Percentiles rank a stretch among this genome's conserved stretches.
These are phyloP conservation scores for Trametes pubescens DNA, from an alignment of 1,284 basidiomycete genomes.

Conservation along the genomic window DNA sequence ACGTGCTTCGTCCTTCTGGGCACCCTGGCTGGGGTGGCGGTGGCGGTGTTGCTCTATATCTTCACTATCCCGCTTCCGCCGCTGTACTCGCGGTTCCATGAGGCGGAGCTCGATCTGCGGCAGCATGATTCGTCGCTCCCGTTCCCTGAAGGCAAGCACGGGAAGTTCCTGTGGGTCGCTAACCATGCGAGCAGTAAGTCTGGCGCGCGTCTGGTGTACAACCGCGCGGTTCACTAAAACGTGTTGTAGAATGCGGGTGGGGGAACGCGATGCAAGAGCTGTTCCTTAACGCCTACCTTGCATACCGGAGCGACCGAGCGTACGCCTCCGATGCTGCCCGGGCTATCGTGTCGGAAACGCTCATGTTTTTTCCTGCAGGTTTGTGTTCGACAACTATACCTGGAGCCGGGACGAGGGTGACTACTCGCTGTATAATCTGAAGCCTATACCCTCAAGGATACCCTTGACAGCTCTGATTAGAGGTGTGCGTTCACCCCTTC, in stretches of 20 bases:
- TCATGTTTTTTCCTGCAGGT: slow-evolving; percentile 35
- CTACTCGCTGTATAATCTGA: slow-evolving; percentile 45
- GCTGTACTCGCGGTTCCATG: slow-evolving; percentile 53
- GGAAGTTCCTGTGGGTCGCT: slow-evolving; percentile 54
- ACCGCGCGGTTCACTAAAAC: slow-evolving; percentile 32
- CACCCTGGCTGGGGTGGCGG: slow-evolving; percentile 2
- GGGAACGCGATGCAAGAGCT: slow-evolving; percentile 54
- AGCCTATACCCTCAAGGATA: slow-evolving; percentile 45
- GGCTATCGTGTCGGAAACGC: not conserved
- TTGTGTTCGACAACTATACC: slow-evolving; percentile 51
- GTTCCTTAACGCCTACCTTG: slow-evolving; percentile 45
- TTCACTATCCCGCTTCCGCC: slow-evolving; percentile 47
- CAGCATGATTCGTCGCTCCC: slow-evolving; percentile 52
- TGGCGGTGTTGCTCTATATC: slow-evolving; percentile 14
- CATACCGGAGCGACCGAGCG: slow-evolving; percentile 44
- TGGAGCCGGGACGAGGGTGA: slow-evolving; percentile 42
- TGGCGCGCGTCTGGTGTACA: not conserved
- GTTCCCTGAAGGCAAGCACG: slow-evolving; percentile 50
- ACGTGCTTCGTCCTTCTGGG: slow-evolving; percentile 14
- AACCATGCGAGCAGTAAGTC: slow-evolving; percentile 54
- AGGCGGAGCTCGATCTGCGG: slow-evolving; percentile 53
- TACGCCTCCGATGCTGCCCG: slow-evolving; percentile 34
- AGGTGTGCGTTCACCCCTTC: slow-evolving; percentile 25
- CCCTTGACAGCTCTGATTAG: slow-evolving; percentile 45
- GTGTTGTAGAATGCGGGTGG: slow-evolving; percentile 47